A percentile compares a stretch with the other conserved stretches of the same genome.
These are phyloP conservation scores for Neurospora sublineolata DNA, from an alignment of 495 filamentous ascomycete species.

Conservation along the genomic window DNA sequence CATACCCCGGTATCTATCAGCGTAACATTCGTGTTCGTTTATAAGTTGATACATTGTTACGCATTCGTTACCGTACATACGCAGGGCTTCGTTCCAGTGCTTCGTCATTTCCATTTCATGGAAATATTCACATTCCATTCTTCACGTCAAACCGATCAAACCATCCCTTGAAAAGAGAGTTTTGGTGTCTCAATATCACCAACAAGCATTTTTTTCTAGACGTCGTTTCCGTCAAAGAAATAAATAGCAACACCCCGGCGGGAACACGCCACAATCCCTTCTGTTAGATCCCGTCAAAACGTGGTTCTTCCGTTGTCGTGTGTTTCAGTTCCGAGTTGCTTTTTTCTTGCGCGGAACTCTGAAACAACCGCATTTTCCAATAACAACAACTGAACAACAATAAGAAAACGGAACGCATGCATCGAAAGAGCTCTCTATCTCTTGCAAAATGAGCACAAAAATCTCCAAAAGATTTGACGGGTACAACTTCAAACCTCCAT, in stretches of 20 bases:
- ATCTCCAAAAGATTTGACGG: background rate
- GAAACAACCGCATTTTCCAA: background rate
- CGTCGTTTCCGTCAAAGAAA: background rate
- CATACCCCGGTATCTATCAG: background rate
- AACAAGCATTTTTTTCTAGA: background rate
- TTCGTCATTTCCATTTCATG: background rate
- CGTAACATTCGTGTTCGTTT: background rate
- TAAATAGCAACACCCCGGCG: background rate
- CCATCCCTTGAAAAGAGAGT: background rate
- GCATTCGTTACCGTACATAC: background rate
- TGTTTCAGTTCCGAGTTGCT: background rate
- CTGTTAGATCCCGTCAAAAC: background rate
- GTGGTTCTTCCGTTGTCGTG: background rate
- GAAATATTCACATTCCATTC: background rate
- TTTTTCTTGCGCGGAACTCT: background rate
- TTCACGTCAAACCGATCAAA: background rate
- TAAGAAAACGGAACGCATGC: background rate
- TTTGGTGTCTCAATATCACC: background rate
- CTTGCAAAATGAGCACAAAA: background rate
- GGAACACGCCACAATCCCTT: background rate
- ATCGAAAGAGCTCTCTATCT: background rate
- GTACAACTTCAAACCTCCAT: background rate
- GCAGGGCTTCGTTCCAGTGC: background rate
- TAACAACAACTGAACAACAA: background rate
- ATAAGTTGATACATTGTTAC: background rate